Evolutionary conservation across 176 grass and related monocot species (phyloP).

Genomic region (Cymbopogon citratus): DNA sequence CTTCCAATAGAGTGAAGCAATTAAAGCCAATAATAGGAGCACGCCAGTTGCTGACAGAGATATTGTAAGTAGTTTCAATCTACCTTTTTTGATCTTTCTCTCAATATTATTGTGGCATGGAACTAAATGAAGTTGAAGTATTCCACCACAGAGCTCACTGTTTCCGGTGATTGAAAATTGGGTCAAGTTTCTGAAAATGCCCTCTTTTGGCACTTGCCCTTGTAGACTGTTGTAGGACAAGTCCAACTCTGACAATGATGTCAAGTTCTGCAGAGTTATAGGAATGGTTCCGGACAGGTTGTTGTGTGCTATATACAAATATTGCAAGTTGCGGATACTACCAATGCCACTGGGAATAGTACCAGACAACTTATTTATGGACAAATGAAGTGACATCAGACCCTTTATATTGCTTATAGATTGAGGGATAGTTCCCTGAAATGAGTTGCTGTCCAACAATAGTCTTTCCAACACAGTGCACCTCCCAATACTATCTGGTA

Average conservation of each 20-base stretch:
- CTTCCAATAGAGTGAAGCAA: background rate
- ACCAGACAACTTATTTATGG: background rate
- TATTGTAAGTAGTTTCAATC: background rate
- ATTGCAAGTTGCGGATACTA: background rate
- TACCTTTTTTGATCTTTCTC: background rate
- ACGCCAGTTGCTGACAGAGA: background rate
- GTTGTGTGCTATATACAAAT: conserved; percentile 1
- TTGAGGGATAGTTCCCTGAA: conserved; percentile 5
- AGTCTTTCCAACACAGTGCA: conserved; percentile 14
- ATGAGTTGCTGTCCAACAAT: conserved; percentile 19
- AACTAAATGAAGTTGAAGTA: conserved; percentile 12
- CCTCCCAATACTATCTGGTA: conserved; percentile 16
- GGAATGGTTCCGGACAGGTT: conserved; percentile 37
- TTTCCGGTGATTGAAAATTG: conserved; percentile 22
- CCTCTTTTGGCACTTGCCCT: conserved; percentile 27
- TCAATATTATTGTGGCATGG: background rate
- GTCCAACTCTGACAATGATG: background rate
- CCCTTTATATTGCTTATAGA: background rate
- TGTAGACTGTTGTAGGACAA: conserved; percentile 31
- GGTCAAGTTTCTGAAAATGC: conserved; percentile 25
- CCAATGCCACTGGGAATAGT: background rate
- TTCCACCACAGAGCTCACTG: conserved; percentile 26
- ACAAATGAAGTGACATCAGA: conserved; percentile 4
- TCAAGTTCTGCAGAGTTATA: background rate
- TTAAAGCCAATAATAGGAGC: background rate